phyloP scores from a whole-genome alignment of 495 filamentous ascomycete genomes.

The Echria macrotheca region DNA sequence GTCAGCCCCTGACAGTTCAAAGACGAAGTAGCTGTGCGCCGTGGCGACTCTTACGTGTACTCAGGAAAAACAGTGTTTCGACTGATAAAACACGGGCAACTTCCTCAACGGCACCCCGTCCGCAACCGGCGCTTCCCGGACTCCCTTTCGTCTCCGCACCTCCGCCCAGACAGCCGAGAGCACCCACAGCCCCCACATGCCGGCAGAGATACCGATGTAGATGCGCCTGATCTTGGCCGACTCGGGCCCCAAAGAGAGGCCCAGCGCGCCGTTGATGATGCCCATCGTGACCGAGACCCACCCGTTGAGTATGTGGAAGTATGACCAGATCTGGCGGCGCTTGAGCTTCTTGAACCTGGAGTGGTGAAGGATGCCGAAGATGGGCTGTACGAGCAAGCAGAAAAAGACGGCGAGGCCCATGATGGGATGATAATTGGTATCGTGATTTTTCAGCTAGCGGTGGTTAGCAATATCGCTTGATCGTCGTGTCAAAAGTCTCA shows the following conservation, averaged over 20 bases:
- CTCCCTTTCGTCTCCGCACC: constrained; percentile 12
- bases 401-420: constrained; percentile 56
- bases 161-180: constrained; percentile 20
- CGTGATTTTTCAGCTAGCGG: constrained; percentile 20
- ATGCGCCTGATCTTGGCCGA: constrained; percentile 23
- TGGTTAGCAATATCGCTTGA: neutral
- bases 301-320: constrained; percentile 63
- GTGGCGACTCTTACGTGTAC: too few relatives aligned
- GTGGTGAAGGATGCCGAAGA: constrained; percentile 60
- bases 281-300: constrained; percentile 55
- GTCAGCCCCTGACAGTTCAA: too few relatives aligned
- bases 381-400: constrained; percentile 52
- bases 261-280: constrained; percentile 64
- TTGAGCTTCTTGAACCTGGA: constrained; percentile 41
- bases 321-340: constrained; percentile 46
- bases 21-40: too few relatives aligned
- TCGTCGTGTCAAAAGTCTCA: too few relatives aligned
- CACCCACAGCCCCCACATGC: constrained; percentile 34
- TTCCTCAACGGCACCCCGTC: too few relatives aligned
- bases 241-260: constrained; percentile 45
- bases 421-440: constrained; percentile 39
- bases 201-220: constrained; percentile 30
- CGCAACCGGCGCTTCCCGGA: too few relatives aligned
- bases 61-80: too few relatives aligned
- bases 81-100: too few relatives aligned